Conservation (phyloP, 371 early-diverging fungal genomes). For the Rhizopus stolonifer region DNA sequence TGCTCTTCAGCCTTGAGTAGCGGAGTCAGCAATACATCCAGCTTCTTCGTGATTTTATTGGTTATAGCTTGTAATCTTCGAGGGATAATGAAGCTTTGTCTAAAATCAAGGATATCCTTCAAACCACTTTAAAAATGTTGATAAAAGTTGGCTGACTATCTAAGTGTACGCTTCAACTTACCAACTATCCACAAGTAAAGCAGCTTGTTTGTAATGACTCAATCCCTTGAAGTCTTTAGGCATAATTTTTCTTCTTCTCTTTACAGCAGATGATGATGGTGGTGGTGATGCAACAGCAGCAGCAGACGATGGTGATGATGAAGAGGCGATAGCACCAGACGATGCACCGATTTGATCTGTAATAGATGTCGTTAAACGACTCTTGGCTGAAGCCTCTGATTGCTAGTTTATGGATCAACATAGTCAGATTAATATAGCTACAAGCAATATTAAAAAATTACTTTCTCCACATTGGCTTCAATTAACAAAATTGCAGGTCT, state of each 20-base stretch:
- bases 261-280: no score
- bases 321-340: conserved; percentile 10
- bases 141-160: conserved; percentile 11
- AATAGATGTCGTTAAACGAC: conserved; percentile 9
- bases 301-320: no score
- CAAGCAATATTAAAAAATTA: conserved; percentile 9
- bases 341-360: conserved; percentile 10
- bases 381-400: conserved; percentile 9
- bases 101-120: conserved; percentile 10
- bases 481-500: no score
- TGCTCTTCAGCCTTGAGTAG: conserved; percentile 11
- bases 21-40: conserved; percentile 1
- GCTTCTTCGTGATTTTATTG: conserved; percentile 11
- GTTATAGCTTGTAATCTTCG: conserved; percentile 14
- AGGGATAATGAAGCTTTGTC: conserved; percentile 10
- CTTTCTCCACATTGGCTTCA: no score
- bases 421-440: conserved; percentile 11
- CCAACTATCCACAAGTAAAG: conserved; percentile 14
- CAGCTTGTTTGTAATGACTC: conserved; percentile 9
- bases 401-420: conserved; percentile 13
- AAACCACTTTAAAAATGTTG: conserved; percentile 12
- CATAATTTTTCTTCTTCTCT: conserved; percentile 9
- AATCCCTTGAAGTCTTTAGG: conserved; percentile 9
- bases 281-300: no score
- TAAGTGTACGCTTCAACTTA: conserved; percentile 13